Base-by-base conservation (phyloP, 768 basidiomycete genomes). In the Tephrocybe sp. region DNA sequence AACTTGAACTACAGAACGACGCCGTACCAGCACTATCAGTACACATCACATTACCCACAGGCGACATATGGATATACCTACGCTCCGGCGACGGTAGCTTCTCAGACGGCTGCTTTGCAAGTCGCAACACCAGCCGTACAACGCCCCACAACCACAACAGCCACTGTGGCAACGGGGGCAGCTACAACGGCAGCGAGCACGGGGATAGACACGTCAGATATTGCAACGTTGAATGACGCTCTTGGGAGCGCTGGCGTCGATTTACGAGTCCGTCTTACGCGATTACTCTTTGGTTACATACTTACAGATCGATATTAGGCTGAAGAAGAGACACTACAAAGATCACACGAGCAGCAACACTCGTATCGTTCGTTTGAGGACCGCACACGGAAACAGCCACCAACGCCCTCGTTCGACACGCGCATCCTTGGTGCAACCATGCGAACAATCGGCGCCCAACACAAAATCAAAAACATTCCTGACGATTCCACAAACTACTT, bases 211-310 rank as follows among this genome's bases (percentile, higher is more conserved):
- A 83, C 82, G 2, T 69, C 84, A 3, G 90, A 92, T 60, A 80
- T 92, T 28, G 81, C 89, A 10, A 88, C 86, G 6, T 62, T 93
- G 37, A 92, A 90, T 50, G 90, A 93, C 58, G 91, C 90, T 3
- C 70, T 93, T 1, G 91, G 90, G 4, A 90, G 89, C 62, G 90
- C 90, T 6, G 90, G 91, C 10, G 90, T 93, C 6, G 91, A 93
- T 69, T 70, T 93, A n/a, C 71, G 87, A 64, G 90, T 88, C 57
- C 55, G 77, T 33, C 39, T 34, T 11, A 36, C 32, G n/a, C 26
- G 12, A 24, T 20, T 32, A 17, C 6, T 30, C 12, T 21, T 8
- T 4, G 18, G 24, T 40, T 41, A 6, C 11, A 14, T 47, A 17
- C 15, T 45, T 47, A 20, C 47, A n/a, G 58, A 33, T 43, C 33